phyloP scores from a whole-genome alignment of 1,284 basidiomycete species.

The Ustilago lituana region DNA sequence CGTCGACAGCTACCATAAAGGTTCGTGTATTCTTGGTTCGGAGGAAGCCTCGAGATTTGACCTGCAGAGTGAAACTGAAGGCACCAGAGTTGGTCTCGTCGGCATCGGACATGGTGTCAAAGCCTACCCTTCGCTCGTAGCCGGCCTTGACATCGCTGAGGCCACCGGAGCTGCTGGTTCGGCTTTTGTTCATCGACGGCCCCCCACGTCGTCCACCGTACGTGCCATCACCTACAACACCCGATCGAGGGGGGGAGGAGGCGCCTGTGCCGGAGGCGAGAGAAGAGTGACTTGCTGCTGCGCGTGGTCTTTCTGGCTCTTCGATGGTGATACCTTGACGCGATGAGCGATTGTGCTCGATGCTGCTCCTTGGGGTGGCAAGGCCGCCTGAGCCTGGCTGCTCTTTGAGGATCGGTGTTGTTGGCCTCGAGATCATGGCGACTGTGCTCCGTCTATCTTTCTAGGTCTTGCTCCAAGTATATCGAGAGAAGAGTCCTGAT shows the following conservation, averaged over 20 bases:
- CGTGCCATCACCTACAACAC: slow-evolving; percentile 44
- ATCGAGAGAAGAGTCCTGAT: not conserved
- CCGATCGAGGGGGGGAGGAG: slow-evolving; percentile 29
- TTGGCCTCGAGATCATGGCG: slow-evolving; percentile 26
- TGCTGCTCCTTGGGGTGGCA: slow-evolving; percentile 27
- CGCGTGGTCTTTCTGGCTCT: slow-evolving; percentile 34
- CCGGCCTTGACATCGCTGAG: slow-evolving; percentile 52
- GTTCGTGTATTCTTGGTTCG: slow-evolving; percentile 83
- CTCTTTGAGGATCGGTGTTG: slow-evolving; percentile 38
- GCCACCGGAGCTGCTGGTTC: slow-evolving; percentile 44
- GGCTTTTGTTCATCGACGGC: slow-evolving; percentile 39
- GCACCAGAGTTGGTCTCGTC: slow-evolving; percentile 58
- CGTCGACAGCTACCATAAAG: slow-evolving; percentile 87
- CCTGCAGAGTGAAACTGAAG: slow-evolving; percentile 71
- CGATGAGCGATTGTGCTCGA: slow-evolving; percentile 25
- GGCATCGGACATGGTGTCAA: slow-evolving; percentile 66
- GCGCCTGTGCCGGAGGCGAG: slow-evolving; percentile 16
- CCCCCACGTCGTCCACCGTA: slow-evolving; percentile 50
- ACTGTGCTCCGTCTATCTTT: not conserved
- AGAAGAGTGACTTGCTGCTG: slow-evolving; percentile 22
- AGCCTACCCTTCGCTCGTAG: slow-evolving; percentile 64
- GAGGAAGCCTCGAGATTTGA: slow-evolving; percentile 83
- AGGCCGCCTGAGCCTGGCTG: slow-evolving; percentile 30
- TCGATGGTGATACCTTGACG: slow-evolving; percentile 47
- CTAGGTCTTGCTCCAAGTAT: too few species aligned